Base-by-base conservation (phyloP, 2,329 filamentous ascomycete genomes). In the Colletotrichum costaricense region DNA sequence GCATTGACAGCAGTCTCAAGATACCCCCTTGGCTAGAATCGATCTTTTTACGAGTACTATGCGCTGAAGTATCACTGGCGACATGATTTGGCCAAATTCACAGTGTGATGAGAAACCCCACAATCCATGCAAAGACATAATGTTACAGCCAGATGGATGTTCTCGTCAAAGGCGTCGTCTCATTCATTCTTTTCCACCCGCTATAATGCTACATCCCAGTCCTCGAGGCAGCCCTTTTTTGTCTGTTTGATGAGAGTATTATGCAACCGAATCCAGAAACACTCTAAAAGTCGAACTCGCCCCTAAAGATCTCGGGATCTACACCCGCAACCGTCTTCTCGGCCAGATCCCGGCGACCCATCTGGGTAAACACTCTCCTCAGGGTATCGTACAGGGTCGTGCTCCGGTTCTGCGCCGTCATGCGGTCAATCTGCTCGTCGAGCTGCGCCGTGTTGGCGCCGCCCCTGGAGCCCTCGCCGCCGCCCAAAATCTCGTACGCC, bases 321-420 rank as follows among this genome's bases (percentile, higher is more conserved):
- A 99, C 96, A 30, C 95, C 96, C 1, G 92, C 91, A 14, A 95
- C 92, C 6, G 98, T 97, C 85, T 92, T 90, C 81, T 98, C 95
- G 3, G 93, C 93, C 80, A 99, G 82, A 83, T 99, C 97, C 69
- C 95, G 87, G 71, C 97, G 87, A 2, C 93, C 93, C 97, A 99
- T 98, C 85, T 97, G 95, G 11, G 92, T 95, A 83, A 99, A 98
- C n/a, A 98, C 97, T 73, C 97, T 88, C 75, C 96, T 87, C 75
- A 99, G 86, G 14, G 97, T 99, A 82, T 99, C 97, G 82, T 98
- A 98, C 72, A 99, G 86, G 79, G 98, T 99, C 63, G 95, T 98
- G 86, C 95, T 98, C 81, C 97, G 92, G 84, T 99, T 99, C 86
- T 98, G 96, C 64, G 93, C 93, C 67, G 97, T 93, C 92, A 98